Evolutionary conservation across 768 basidiomycete species (phyloP), one percentile per base, ranked within the genome.

Genomic region (Leucocoprinus leucothites): DNA sequence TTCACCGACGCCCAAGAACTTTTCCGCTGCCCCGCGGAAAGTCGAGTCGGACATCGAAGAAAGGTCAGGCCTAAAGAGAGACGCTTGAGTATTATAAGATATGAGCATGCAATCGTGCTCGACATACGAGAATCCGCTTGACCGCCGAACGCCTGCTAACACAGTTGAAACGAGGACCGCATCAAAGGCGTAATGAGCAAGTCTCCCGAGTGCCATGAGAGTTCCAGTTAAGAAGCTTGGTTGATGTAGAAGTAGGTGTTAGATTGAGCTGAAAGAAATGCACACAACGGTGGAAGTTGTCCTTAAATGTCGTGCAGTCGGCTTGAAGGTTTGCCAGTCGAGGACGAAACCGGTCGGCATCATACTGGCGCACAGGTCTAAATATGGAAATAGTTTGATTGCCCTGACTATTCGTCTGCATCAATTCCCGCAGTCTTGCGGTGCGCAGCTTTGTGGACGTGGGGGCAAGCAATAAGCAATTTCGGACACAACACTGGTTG

Each of bases 101-200:
- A 18, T 41, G 13, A 49, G 34, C 36, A 48, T 22, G 38, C 9
- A 38, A 11, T n/a, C 14, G 38, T 4, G 22, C 47, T 22, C 18
- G 28, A 86, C 94, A 70, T 66, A 97, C 95, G 81, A 72, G 73
- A 93, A 94, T 34, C 95, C 95, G 57, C 88, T 95, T 16, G 93
- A 87, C 57, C 91, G 85, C 67, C 86, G 86, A 57, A 98, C 86
- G 26, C 96, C 96, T 36, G 96, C 96, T 38, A 95, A 71, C 6
- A 98, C 81, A 11, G 96, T 92, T 14, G 94, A 94, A 35, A 98
- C 61, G 31, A 98, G 77, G 49, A 91, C 81, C 13, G 87, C 89
- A 66, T 98, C 96, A 44, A 90, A 71, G 22, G 89, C 81, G 63
- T 90, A 94, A 69, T 96, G 94, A 31, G 86, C 71, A 16, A 97